These are phyloP conservation scores for Penicillium sclerotiorum DNA, from an alignment of 2,329 filamentous ascomycete species.

Conservation along the genomic window DNA sequence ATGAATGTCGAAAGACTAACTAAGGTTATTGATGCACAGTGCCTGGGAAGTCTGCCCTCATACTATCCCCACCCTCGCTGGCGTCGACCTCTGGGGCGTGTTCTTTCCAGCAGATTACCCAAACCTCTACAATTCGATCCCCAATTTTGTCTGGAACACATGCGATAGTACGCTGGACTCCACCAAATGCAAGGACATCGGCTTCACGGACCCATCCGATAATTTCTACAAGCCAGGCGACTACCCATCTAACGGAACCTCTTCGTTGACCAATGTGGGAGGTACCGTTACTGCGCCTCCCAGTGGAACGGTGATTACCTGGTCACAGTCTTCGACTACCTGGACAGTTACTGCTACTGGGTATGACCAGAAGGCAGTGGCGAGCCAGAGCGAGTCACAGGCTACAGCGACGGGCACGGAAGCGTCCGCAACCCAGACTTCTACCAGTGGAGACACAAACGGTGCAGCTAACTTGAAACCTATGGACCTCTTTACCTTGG, in stretches of 20 bases:
- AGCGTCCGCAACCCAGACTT: conserved; percentile 12
- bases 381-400: conserved; percentile 13
- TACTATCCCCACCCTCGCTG: conserved; percentile 27
- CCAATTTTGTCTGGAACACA: conserved; percentile 22
- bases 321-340: conserved; percentile 35
- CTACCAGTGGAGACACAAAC: conserved; percentile 6
- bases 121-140: conserved; percentile 21
- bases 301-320: conserved; percentile 38
- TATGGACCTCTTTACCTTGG: conserved; percentile 7
- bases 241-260: conserved; percentile 31
- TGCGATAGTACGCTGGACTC: conserved; percentile 22
- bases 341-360: conserved; percentile 42
- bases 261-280: conserved; percentile 31
- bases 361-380: conserved; percentile 25
- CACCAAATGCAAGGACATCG: conserved; percentile 21
- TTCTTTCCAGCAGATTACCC: conserved; percentile 24
- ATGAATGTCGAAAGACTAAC: too few species aligned
- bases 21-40: too few species aligned
- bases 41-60: conserved; percentile 37
- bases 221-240: conserved; percentile 27
- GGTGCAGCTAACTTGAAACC: conserved; percentile 2
- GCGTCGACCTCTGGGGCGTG: conserved; percentile 20
- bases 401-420: conserved; percentile 21
- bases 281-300: conserved; percentile 38
- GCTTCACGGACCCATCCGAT: conserved; percentile 19